Conservation (phyloP, 352 stramenopile species). For the Saprolegnia diclina region DNA sequence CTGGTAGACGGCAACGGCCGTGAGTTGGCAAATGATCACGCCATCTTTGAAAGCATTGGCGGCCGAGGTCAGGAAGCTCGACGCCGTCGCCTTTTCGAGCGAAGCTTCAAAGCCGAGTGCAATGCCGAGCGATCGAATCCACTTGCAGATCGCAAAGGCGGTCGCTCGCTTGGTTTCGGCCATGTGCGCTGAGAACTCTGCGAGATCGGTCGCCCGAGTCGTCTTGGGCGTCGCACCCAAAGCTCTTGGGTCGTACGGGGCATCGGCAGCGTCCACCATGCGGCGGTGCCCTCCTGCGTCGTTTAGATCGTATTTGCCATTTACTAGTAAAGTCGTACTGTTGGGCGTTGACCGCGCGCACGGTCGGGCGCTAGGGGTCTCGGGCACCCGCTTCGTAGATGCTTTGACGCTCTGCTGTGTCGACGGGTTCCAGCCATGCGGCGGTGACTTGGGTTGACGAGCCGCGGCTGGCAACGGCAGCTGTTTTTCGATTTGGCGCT, state of each 20-base stretch:
- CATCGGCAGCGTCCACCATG: slow-evolving; percentile 1
- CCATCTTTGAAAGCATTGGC: slow-evolving; percentile 33
- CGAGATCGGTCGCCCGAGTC: slow-evolving; percentile 20
- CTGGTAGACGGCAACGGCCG: slow-evolving; percentile 32
- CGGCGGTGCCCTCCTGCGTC: too few species aligned
- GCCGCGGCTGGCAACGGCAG: slow-evolving; percentile 23
- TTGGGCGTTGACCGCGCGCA: too few species aligned
- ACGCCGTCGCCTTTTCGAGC: neutral
- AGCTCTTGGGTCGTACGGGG: slow-evolving; percentile 17
- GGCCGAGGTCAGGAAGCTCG: neutral
- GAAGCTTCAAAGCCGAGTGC: neutral
- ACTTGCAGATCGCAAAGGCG: slow-evolving; percentile 35
- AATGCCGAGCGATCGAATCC: slow-evolving; percentile 29
- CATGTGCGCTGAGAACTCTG: neutral
- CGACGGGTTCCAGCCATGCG: too few species aligned
- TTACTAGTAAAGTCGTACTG: too few species aligned
- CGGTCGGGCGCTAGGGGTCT: too few species aligned
- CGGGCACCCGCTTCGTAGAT: too few species aligned
- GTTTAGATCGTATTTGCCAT: too few species aligned
- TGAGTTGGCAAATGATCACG: slow-evolving; percentile 38
- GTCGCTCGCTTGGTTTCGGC: slow-evolving; percentile 4
- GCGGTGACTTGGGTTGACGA: neutral
- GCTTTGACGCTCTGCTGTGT: too few species aligned
- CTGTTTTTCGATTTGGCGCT: neutral
- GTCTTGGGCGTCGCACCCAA: slow-evolving; percentile 17